These are phyloP conservation scores for Fusarium metavorans DNA, from an alignment of 2,329 filamentous ascomycete genomes.

Conservation along the genomic window DNA sequence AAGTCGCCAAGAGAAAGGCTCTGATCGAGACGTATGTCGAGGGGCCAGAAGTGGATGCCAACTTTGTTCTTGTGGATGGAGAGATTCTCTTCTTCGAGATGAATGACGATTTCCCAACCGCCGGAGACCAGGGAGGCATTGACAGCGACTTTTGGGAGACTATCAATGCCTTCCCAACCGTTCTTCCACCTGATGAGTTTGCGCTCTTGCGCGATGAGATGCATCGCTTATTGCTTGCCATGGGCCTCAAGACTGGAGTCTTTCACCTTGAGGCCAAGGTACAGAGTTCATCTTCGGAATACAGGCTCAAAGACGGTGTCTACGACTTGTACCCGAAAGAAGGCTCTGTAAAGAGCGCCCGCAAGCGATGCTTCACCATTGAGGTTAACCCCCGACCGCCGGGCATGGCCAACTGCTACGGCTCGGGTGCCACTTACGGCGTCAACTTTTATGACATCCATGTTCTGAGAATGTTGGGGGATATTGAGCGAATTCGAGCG, in stretches of 20 bases:
- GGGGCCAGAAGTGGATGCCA: constrained; percentile 39
- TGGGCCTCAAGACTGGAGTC: constrained; percentile 22
- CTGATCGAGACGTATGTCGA: constrained; percentile 36
- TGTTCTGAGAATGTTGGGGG: constrained; percentile 8
- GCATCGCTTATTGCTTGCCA: constrained; percentile 7
- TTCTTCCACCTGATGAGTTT: constrained; percentile 17
- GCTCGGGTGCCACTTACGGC: constrained; percentile 29
- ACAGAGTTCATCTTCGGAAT: constrained; percentile 17
- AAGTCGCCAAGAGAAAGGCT: background rate
- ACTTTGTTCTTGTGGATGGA: constrained; percentile 36
- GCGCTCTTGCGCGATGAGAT: constrained; percentile 19
- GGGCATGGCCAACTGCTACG: constrained; percentile 23
- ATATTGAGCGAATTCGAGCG: constrained; percentile 10
- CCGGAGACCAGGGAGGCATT: constrained; percentile 18
- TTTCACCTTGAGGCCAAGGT: constrained; percentile 32
- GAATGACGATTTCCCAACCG: constrained; percentile 33
- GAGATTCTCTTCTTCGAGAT: constrained; percentile 37
- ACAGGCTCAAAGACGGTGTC: constrained; percentile 5
- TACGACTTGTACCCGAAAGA: background rate
- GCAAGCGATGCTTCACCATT: constrained; percentile 15
- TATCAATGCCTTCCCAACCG: constrained; percentile 15
- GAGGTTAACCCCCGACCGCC: constrained; percentile 37
- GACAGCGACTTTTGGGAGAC: constrained; percentile 15
- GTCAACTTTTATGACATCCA: constrained; percentile 29
- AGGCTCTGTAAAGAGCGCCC: background rate